Conservation (phyloP, 129 eudicot genomes). For the Gnaphalium uliginosum region DNA sequence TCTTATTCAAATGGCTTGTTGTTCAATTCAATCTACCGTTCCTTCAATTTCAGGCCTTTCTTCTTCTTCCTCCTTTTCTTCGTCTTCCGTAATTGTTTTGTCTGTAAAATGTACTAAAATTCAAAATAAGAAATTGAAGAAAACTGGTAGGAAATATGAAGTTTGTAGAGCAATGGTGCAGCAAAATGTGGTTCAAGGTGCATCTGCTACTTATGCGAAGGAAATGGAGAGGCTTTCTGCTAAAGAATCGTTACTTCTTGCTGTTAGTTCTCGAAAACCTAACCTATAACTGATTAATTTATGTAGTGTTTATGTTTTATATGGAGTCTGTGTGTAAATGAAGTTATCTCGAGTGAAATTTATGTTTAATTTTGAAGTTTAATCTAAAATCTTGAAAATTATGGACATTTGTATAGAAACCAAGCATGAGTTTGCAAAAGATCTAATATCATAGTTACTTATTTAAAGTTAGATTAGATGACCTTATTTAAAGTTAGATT, state of each 20-base stretch:
- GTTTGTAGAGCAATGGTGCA: conserved; percentile 68
- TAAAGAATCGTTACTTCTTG: conserved; percentile 87
- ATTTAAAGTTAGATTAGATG: not conserved
- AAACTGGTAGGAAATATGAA: conserved; percentile 28
- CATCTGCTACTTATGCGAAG: conserved; percentile 82
- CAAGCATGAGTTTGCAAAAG: no score
- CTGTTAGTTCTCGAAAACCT: conserved; percentile 49
- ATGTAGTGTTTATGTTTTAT: conserved; percentile 1
- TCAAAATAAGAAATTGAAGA: conserved; percentile 1
- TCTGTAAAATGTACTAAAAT: conserved; percentile 28
- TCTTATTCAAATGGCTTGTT: conserved; percentile 35
- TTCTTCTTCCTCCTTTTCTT: conserved; percentile 26
- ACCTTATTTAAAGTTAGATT: not conserved
- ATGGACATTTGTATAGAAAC: not conserved
- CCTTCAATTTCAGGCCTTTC: conserved; percentile 33
- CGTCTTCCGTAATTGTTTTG: conserved; percentile 29
- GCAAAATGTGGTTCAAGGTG: conserved; percentile 53
- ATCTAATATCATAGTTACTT: no score
- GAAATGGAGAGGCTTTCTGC: conserved; percentile 90
- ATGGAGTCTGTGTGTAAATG: not conserved
- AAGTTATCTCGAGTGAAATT: not conserved
- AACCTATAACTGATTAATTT: not conserved
- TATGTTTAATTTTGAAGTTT: no score
- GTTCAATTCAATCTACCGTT: conserved; percentile 39
- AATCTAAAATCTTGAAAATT: not conserved